These are phyloP conservation scores for Myochromella boudieri DNA, from an alignment of 768 basidiomycete species.

Conservation along the genomic window DNA sequence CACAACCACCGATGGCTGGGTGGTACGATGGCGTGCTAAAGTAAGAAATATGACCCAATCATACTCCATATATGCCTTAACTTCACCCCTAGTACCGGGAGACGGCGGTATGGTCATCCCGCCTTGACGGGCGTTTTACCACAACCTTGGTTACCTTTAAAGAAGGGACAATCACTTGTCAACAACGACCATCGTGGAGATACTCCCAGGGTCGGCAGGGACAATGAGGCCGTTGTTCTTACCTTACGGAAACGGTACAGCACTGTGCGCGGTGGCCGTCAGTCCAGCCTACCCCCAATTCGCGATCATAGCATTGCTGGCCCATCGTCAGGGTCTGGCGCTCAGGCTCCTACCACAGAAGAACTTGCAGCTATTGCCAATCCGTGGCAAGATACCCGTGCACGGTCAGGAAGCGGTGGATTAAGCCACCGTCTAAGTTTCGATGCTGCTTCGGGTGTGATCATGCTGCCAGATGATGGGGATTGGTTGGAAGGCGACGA, in stretches of 20 bases:
- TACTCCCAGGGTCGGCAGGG: slow-evolving; percentile 34
- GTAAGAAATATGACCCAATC: slow-evolving; percentile 36
- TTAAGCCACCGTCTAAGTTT: slow-evolving; percentile 73
- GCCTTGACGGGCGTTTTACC: slow-evolving; percentile 93
- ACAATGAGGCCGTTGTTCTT: slow-evolving; percentile 73
- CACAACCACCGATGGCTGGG: slow-evolving; percentile 95
- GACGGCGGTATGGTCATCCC: slow-evolving; percentile 92
- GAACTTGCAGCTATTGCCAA: slow-evolving; percentile 37
- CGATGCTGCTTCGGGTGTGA: slow-evolving; percentile 85
- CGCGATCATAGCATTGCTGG: slow-evolving; percentile 18
- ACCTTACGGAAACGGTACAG: slow-evolving; percentile 77
- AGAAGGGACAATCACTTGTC: slow-evolving; percentile 75
- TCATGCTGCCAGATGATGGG: slow-evolving; percentile 78
- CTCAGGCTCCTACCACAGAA: slow-evolving; percentile 12
- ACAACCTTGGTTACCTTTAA: slow-evolving; percentile 91
- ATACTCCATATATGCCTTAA: too few species aligned
- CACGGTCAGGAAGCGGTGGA: slow-evolving; percentile 21
- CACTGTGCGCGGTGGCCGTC: slow-evolving; percentile 36
- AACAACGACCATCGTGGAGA: slow-evolving; percentile 48
- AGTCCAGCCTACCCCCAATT: slow-evolving; percentile 15
- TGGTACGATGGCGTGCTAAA: slow-evolving; percentile 94
- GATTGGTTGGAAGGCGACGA: slow-evolving; percentile 61
- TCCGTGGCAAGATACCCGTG: slow-evolving; percentile 61
- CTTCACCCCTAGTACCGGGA: slow-evolving; percentile 68
- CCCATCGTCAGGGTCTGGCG: slow-evolving; percentile 8